These are phyloP conservation scores for Nigrospora osmanthi DNA, from an alignment of 2,329 filamentous ascomycete species.

Conservation along the genomic window DNA sequence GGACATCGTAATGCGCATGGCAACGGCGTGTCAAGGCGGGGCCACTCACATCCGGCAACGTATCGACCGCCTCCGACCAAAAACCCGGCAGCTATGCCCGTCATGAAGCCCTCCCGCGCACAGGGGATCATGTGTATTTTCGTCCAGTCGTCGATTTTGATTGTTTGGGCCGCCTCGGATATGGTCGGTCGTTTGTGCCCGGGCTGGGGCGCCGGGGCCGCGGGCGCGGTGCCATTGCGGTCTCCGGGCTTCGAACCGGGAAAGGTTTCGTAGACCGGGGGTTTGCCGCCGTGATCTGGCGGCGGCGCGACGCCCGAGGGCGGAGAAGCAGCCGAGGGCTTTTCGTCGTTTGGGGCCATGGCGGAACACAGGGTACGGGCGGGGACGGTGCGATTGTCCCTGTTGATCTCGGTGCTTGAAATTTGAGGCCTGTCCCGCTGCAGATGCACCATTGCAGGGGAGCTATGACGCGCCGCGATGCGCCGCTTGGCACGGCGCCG, in stretches of 20 bases:
- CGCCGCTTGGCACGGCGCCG: too few species aligned
- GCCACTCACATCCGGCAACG: constrained; percentile 61
- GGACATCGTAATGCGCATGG: too few species aligned
- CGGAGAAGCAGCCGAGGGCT: constrained; percentile 17
- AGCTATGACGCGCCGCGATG: too few species aligned
- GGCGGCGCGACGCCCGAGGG: constrained; percentile 25
- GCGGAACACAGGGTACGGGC: constrained; percentile 15
- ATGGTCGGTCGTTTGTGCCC: constrained; percentile 34
- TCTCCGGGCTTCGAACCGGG: constrained; percentile 13
- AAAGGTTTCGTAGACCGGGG: constrained; percentile 32
- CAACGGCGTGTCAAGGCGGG: too few species aligned
- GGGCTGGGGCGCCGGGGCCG: constrained; percentile 16
- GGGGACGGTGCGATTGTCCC: background rate
- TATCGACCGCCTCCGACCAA: constrained; percentile 66
- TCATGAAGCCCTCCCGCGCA: constrained; percentile 72
- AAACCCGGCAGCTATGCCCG: constrained; percentile 75
- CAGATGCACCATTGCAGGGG: too few species aligned
- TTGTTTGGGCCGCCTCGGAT: constrained; percentile 57
- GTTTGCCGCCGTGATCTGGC: constrained; percentile 23
- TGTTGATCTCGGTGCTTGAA: background rate
- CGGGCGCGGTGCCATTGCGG: constrained; percentile 2
- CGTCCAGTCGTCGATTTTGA: constrained; percentile 61
- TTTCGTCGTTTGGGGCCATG: constrained; percentile 23
- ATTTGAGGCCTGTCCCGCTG: too few species aligned
- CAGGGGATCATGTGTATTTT: constrained; percentile 75